A percentile compares a stretch with the other conserved stretches of the same genome.
These are phyloP conservation scores for Calonectria pseudoreteaudii DNA, from an alignment of 2,329 filamentous ascomycete genomes.

Conservation along the genomic window DNA sequence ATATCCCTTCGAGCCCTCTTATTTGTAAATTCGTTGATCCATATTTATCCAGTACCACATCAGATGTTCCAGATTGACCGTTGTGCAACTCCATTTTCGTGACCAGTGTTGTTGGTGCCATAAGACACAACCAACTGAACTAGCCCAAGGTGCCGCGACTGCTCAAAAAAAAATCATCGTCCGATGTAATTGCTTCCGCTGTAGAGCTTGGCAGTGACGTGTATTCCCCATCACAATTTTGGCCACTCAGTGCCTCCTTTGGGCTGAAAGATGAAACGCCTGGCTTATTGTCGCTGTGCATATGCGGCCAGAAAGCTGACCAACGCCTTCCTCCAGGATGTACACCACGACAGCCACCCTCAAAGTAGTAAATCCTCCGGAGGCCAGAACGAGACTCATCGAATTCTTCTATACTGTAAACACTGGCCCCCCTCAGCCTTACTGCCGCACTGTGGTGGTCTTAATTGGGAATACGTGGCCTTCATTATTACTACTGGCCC, in stretches of 20 bases:
- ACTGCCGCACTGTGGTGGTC: not conserved
- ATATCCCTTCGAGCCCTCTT: too few relatives aligned
- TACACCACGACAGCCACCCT: not conserved
- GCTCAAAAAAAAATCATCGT: constrained; percentile 2
- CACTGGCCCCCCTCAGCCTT: not conserved
- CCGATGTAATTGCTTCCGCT: constrained; percentile 2
- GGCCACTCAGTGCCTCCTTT: constrained; percentile 12
- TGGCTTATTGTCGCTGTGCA: not conserved
- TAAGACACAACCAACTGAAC: not conserved
- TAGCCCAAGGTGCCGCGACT: not conserved
- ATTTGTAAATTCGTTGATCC: not conserved
- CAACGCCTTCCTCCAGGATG: not conserved
- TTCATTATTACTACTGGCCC: not conserved
- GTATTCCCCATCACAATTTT: constrained; percentile 10
- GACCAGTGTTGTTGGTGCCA: constrained; percentile 30
- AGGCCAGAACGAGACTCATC: not conserved
- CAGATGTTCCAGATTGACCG: constrained; percentile 14
- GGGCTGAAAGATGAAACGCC: constrained; percentile 24
- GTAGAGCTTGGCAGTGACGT: not conserved
- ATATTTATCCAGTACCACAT: not conserved
- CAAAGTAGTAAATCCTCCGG: not conserved
- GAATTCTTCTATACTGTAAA: not conserved
- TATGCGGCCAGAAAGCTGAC: not conserved
- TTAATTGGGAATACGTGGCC: not conserved
- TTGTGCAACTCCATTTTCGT: constrained; percentile 21